Conservation (phyloP, 1,284 basidiomycete species). For the Golubevia pallescens region DNA sequence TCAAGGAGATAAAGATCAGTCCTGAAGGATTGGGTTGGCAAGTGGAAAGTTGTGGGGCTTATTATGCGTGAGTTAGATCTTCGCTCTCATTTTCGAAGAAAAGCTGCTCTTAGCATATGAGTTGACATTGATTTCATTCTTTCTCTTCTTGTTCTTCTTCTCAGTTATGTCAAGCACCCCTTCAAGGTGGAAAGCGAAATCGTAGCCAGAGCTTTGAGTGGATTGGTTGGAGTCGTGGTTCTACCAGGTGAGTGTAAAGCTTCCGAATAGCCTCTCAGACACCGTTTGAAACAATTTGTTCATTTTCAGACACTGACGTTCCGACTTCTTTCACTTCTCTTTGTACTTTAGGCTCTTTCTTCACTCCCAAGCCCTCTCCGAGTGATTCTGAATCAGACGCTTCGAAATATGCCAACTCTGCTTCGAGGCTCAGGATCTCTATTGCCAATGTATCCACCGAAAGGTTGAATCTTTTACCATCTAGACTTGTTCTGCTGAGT, state of each 20-base stretch:
- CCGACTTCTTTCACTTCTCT: not conserved
- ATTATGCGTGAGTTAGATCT: constrained; percentile 57
- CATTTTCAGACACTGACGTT: constrained; percentile 2
- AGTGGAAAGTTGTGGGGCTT: constrained; percentile 52
- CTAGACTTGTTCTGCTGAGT: constrained; percentile 26
- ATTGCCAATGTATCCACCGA: constrained; percentile 29
- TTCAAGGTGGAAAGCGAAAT: constrained; percentile 22
- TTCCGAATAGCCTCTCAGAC: no score
- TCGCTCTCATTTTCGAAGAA: constrained; percentile 37
- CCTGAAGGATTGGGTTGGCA: constrained; percentile 51
- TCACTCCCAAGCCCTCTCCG: constrained; percentile 14
- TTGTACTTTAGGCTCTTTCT: constrained; percentile 16
- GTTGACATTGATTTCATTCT: no score
- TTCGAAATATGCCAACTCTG: constrained; percentile 4
- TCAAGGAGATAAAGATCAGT: constrained; percentile 10
- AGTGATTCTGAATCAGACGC: not conserved
- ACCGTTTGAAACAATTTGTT: no score
- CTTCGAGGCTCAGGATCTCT: constrained; percentile 22
- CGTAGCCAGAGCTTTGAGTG: constrained; percentile 35
- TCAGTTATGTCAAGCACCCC: no score
- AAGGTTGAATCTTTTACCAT: constrained; percentile 17
- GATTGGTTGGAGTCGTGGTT: constrained; percentile 36
- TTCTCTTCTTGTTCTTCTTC: no score
- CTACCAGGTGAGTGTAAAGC: constrained; percentile 19
- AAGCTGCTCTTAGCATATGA: no score